Evolutionary conservation across 208 protist species (phyloP), one percentile per base, ranked within the genome.

Genomic region (Leishmania martiniquensis): DNA sequence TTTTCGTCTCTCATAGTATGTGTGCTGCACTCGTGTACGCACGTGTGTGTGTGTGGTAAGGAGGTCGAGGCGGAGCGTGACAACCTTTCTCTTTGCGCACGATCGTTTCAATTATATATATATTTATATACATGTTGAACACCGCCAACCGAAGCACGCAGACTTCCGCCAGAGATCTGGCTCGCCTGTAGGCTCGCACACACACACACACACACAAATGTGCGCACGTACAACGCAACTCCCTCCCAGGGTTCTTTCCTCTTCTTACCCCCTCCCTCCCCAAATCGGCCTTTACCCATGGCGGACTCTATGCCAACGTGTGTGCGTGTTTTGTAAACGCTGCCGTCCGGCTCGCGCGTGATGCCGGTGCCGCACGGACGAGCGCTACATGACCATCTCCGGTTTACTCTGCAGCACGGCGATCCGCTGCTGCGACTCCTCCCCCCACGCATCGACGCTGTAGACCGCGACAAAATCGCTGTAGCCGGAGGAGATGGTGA

Each of bases 351-450:
- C n/a, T 76, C 62, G 1, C 22, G 72, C 37, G 3, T 51, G 34
- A 51, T 59, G 42, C 10, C n/a, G 39, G 34, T n/a, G 49, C 69
- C 34, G 54, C 44, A 51, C 47, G 12, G 42, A 10, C n/a, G 10
- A 29, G 15, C 25, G n/a, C 39, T 87, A 94, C 90, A 96, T 86
- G n/a, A 88, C 85, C 54, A 97, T 87, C 72, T 97, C 93, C 4
- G 91, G 88, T 42, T 86, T 87, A 65, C 87, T 93, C 75, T 97
- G 89, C 52, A 97, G 51, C 10, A 97, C 85, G 7, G 91, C 93
- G 32, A 97, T 85, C n/a, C 89, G 89, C 84, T 97, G 93, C 87
- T 91, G 86, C 20, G 93, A 94, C 68, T 97, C 93, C 85, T 95
- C 93, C 0, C 93, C 93, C 63, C 87, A 84, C 54, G 77, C 90